These are phyloP conservation scores for Polyporus arcularius DNA, from an alignment of 768 basidiomycete species.

Conservation along the genomic window DNA sequence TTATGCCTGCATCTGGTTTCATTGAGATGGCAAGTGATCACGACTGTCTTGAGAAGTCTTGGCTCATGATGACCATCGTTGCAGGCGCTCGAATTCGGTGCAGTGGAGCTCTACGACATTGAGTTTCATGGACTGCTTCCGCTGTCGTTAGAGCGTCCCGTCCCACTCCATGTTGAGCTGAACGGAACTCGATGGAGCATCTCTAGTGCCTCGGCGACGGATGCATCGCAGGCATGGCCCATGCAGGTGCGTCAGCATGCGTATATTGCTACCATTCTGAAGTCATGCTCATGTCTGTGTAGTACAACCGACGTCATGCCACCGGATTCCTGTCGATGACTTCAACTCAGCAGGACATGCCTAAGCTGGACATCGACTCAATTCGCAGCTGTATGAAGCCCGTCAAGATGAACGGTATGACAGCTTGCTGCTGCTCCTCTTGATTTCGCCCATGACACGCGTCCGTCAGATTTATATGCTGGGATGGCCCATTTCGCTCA, in stretches of 20 bases:
- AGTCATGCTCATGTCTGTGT: background rate
- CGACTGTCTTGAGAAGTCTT: background rate
- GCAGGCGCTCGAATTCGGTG: slow-evolving; percentile 40
- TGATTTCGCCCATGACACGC: too few species aligned
- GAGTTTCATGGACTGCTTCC: slow-evolving; percentile 29
- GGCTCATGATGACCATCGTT: background rate
- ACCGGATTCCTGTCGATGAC: slow-evolving; percentile 7
- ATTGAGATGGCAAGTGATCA: slow-evolving; percentile 36
- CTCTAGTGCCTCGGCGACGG: slow-evolving; percentile 19
- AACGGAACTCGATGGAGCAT: slow-evolving; percentile 32
- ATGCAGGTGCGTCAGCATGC: background rate
- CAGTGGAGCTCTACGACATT: slow-evolving; percentile 27
- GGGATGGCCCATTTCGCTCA: background rate
- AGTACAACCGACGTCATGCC: slow-evolving; percentile 15
- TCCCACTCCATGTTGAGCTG: slow-evolving; percentile 20
- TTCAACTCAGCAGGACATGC: background rate
- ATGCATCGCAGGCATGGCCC: slow-evolving; percentile 10
- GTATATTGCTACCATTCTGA: background rate
- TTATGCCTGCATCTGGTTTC: slow-evolving; percentile 49
- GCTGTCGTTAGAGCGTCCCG: slow-evolving; percentile 26
- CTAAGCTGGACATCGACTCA: background rate
- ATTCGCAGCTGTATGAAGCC: slow-evolving; percentile 1
- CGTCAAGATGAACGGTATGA: background rate
- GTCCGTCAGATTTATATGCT: too few species aligned
- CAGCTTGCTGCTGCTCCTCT: too few species aligned